phyloP scores from a whole-genome alignment of 2,329 filamentous ascomycete genomes.

The Aspergillus pseudoviridinutans region DNA sequence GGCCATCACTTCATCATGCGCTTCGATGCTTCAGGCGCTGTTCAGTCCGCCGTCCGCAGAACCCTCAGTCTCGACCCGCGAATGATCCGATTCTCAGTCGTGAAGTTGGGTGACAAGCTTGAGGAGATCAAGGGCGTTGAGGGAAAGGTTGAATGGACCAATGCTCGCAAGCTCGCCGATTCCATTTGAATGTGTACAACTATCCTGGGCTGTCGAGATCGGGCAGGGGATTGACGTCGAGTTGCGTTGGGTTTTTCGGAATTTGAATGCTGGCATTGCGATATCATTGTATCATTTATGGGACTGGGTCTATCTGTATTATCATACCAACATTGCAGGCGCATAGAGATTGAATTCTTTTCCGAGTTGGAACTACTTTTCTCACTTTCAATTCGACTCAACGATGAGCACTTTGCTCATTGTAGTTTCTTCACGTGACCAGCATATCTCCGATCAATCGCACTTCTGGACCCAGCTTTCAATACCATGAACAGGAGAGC shows the following conservation, averaged over 20 bases:
- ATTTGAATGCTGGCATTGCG: constrained; percentile 7
- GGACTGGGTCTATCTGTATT: constrained; percentile 15
- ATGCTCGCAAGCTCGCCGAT: constrained; percentile 25
- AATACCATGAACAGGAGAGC: neutral
- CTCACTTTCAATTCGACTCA: neutral
- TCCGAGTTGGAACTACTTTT: neutral
- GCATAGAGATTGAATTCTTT: constrained; percentile 20
- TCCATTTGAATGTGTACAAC: constrained; percentile 15
- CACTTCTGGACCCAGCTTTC: neutral
- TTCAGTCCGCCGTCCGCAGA: constrained; percentile 70
- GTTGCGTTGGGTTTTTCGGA: constrained; percentile 5
- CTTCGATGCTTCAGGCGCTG: constrained; percentile 73
- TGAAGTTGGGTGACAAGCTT: constrained; percentile 72
- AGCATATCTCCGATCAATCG: neutral
- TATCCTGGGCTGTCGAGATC: constrained; percentile 1
- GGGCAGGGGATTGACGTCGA: constrained; percentile 11
- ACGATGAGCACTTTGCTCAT: neutral
- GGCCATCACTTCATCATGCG: constrained; percentile 99
- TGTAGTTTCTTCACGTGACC: neutral
- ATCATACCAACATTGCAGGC: constrained; percentile 30
- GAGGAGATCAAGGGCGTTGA: constrained; percentile 57
- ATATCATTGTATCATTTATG: constrained; percentile 26
- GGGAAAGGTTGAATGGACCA: constrained; percentile 54
- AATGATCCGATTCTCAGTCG: constrained; percentile 80
- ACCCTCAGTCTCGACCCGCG: constrained; percentile 82